A percentile compares a stretch with the other conserved stretches of the same genome.
Evolutionary conservation across 495 filamentous ascomycete species (phyloP).

Genomic region (Aspergillus indologenus): DNA sequence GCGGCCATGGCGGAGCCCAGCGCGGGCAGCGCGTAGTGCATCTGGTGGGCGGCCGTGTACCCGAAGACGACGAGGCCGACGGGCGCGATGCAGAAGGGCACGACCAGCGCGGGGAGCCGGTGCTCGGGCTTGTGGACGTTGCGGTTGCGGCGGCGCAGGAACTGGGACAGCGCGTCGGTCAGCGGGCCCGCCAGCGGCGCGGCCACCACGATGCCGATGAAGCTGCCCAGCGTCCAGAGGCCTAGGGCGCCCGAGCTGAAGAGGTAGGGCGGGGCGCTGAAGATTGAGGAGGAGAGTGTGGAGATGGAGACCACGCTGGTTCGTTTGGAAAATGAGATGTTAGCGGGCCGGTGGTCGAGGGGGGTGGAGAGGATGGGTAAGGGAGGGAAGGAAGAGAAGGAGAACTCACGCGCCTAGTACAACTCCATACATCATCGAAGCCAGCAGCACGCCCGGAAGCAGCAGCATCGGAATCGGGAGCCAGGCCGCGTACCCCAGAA

Average conservation of each 20-base stretch:
- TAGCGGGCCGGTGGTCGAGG: neutral
- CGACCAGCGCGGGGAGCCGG: constrained; percentile 28
- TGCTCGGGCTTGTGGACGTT: constrained; percentile 31
- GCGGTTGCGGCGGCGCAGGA: constrained; percentile 27
- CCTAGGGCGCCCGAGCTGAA: constrained; percentile 27
- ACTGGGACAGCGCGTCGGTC: constrained; percentile 31
- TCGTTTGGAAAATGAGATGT: too few species aligned
- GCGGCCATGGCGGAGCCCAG: constrained; percentile 28
- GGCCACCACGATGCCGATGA: constrained; percentile 29
- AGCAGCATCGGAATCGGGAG: constrained; percentile 35
- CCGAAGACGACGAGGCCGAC: constrained; percentile 30
- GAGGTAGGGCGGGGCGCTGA: constrained; percentile 30
- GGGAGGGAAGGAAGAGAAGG: neutral
- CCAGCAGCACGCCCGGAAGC: constrained; percentile 28
- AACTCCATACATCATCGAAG: constrained; percentile 36
- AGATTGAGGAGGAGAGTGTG: constrained; percentile 22
- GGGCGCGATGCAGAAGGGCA: constrained; percentile 31
- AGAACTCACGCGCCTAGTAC: constrained; percentile 37
- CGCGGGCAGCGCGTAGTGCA: constrained; percentile 24
- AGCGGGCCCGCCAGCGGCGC: constrained; percentile 32
- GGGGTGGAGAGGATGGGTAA: neutral
- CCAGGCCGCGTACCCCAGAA: constrained; percentile 24
- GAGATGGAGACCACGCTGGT: constrained; percentile 29
- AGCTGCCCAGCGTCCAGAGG: constrained; percentile 31
- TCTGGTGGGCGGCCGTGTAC: constrained; percentile 21